Percentiles rank a stretch among this genome's conserved stretches.
Evolutionary conservation across 148 eudicot species (phyloP).

Genomic region (Fagopyrum tataricum): DNA sequence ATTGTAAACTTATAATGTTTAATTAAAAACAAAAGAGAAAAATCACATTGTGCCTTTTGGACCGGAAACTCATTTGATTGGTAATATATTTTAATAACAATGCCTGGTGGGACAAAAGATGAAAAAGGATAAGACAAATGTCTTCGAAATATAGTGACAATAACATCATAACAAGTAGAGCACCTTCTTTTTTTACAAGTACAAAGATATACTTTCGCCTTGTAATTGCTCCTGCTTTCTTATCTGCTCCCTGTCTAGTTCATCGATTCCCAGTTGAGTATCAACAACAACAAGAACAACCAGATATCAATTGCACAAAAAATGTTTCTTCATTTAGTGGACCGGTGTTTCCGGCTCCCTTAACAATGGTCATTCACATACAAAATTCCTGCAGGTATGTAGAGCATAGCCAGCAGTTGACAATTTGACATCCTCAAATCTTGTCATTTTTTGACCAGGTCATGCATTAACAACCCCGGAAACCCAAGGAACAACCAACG

Average conservation of each 20-base stretch:
- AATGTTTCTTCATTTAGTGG: background rate
- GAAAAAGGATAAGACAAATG: background rate
- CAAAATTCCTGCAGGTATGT: conserved; percentile 1
- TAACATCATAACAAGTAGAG: background rate
- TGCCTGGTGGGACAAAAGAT: background rate
- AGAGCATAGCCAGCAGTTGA: background rate
- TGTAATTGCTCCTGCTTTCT: background rate
- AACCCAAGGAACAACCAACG: conserved; percentile 82
- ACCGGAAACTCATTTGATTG: no score
- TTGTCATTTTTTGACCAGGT: background rate
- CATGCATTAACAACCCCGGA: conserved; percentile 56
- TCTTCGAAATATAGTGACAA: background rate
- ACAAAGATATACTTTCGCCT: background rate
- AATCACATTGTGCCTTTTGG: no score
- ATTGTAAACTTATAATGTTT: no score
- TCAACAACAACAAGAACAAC: background rate
- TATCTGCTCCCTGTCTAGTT: background rate
- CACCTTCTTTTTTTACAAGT: background rate
- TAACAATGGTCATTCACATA: background rate
- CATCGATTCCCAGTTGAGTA: background rate
- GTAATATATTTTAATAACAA: no score
- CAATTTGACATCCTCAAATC: background rate
- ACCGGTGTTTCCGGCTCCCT: background rate
- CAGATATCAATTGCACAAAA: conserved; percentile 3
- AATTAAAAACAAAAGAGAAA: no score